phyloP scores from a whole-genome alignment of 495 filamentous ascomycete genomes.

The Lepidopterella palustris region DNA sequence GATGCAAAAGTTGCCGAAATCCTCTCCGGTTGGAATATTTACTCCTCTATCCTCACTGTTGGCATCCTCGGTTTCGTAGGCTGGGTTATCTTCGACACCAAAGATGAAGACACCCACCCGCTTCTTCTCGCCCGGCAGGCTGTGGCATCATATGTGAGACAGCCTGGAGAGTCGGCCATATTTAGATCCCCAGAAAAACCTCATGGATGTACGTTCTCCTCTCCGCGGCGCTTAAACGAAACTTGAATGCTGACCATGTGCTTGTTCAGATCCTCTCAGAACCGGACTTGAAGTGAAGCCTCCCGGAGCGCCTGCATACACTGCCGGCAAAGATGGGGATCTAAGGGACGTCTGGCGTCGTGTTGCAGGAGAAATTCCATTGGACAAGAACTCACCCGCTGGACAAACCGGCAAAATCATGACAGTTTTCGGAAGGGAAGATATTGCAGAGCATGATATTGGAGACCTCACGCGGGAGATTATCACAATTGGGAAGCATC shows the following conservation, averaged over 20 bases:
- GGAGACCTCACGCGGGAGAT: conserved; percentile 76
- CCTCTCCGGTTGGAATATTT: conserved; percentile 72
- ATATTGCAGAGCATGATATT: conserved; percentile 62
- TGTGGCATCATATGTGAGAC: conserved; percentile 66
- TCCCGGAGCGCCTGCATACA: conserved; percentile 73
- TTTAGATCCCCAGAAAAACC: conserved; percentile 78
- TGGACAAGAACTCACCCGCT: conserved; percentile 36
- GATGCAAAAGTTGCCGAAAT: conserved; percentile 62
- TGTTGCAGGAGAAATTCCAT: conserved; percentile 54
- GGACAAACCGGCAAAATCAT: conserved; percentile 65
- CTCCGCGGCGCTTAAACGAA: neutral
- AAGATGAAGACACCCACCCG: conserved; percentile 85
- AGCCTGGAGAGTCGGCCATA: conserved; percentile 73
- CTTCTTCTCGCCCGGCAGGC: conserved; percentile 83
- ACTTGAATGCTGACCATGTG: neutral
- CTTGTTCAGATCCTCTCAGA: conserved; percentile 55
- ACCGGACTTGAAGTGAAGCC: conserved; percentile 81
- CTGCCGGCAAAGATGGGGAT: conserved; percentile 76
- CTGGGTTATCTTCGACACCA: conserved; percentile 54
- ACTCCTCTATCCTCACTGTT: conserved; percentile 58
- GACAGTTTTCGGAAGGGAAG: conserved; percentile 70
- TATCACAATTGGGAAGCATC: conserved; percentile 71
- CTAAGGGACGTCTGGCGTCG: conserved; percentile 87
- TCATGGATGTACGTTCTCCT: conserved; percentile 49
- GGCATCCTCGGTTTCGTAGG: conserved; percentile 55